Percentiles rank a stretch among this genome's conserved stretches.
Conservation (phyloP, 2,329 filamentous ascomycete genomes). For the Scedosporium aurantiacum region DNA sequence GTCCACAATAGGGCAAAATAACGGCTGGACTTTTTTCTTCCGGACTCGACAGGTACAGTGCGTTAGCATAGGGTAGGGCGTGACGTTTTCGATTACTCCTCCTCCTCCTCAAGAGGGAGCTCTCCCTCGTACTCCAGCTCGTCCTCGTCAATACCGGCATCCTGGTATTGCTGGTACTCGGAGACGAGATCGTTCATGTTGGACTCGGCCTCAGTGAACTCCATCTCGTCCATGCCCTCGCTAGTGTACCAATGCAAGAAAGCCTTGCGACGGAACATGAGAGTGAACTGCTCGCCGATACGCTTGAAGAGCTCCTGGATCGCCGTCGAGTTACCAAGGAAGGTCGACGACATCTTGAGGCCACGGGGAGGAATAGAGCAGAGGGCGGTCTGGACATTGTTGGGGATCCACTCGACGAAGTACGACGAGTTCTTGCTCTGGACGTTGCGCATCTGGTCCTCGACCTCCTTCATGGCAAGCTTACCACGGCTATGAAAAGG, state of each 20-base stretch:
- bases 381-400: constrained; percentile 99
- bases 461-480: constrained; percentile 99
- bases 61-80: not conserved
- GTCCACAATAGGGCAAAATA: constrained; percentile 2
- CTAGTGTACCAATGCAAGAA: constrained; percentile 99
- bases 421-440: constrained; percentile 99
- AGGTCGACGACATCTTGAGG: constrained; percentile 98
- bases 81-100: constrained; percentile 39
- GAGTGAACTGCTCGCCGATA: constrained; percentile 98
- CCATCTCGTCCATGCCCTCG: constrained; percentile 99
- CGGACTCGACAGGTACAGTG: not conserved
- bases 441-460: constrained; percentile 99
- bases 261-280: constrained; percentile 99
- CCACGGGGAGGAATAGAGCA: constrained; percentile 97
- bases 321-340: constrained; percentile 97
- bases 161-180: constrained; percentile 99
- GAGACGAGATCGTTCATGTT: constrained; percentile 99
- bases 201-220: constrained; percentile 99
- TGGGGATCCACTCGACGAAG: constrained; percentile 99
- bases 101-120: constrained; percentile 64
- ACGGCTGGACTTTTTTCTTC: constrained; percentile 2
- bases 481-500: constrained; percentile 67
- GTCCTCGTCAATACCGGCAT: constrained; percentile 91
- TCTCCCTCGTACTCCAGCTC: constrained; percentile 95
- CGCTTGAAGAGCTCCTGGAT: constrained; percentile 99